phyloP scores from a whole-genome alignment of 139 green algal species.

The Volvox africanus region DNA sequence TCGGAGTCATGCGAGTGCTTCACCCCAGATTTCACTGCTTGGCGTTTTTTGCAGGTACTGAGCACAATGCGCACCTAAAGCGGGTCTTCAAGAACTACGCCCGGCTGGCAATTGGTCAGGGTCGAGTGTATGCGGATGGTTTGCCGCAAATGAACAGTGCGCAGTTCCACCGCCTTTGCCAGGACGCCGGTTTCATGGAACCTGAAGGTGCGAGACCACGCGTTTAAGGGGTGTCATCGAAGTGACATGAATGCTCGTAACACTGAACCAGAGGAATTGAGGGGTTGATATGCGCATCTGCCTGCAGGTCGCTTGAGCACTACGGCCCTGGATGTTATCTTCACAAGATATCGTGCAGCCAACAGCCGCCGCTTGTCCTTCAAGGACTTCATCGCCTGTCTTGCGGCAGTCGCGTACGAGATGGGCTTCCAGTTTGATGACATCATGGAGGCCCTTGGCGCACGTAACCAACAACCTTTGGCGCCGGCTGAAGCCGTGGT shows the following conservation, averaged over 20 bases:
- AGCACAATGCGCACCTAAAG: slow-evolving; percentile 65
- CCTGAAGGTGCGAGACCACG: slow-evolving; percentile 55
- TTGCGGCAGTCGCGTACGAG: slow-evolving; percentile 66
- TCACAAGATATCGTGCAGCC: slow-evolving; percentile 60
- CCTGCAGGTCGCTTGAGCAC: slow-evolving; percentile 61
- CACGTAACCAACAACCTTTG: slow-evolving; percentile 24
- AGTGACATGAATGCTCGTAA: too few relatives aligned
- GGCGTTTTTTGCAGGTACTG: slow-evolving; percentile 26
- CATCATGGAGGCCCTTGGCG: slow-evolving; percentile 54
- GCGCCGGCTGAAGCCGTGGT: slow-evolving; percentile 42
- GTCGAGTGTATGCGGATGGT: slow-evolving; percentile 57
- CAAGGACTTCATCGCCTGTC: slow-evolving; percentile 57
- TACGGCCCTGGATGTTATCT: slow-evolving; percentile 67
- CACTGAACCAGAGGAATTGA: too few relatives aligned
- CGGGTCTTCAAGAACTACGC: slow-evolving; percentile 72
- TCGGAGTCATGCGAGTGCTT: too few relatives aligned
- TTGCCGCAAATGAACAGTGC: slow-evolving; percentile 67
- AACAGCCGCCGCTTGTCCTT: slow-evolving; percentile 58
- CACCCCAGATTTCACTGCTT: too few relatives aligned
- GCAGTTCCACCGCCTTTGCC: slow-evolving; percentile 70
- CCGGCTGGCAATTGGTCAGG: slow-evolving; percentile 60
- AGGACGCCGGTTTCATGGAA: slow-evolving; percentile 70
- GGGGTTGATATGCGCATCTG: too few relatives aligned
- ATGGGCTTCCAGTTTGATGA: slow-evolving; percentile 64
- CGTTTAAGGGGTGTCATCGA: too few relatives aligned